Evolutionary conservation across 176 grass and related monocot genomes (phyloP).

Genomic region (Oryza coarctata): DNA sequence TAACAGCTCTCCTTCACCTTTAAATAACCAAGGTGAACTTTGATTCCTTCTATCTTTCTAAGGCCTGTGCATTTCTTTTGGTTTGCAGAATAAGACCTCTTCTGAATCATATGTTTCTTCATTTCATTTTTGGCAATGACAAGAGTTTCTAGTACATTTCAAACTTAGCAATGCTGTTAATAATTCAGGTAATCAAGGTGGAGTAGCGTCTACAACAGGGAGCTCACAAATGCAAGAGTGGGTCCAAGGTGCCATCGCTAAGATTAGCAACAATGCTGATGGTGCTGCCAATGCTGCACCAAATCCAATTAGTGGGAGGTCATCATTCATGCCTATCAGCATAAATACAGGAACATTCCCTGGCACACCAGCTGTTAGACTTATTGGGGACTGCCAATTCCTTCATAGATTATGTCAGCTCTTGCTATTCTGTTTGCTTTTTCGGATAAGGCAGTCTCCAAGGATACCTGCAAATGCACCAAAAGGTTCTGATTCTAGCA

Average conservation of each 20-base stretch:
- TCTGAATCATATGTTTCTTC: slow-evolving; percentile 28
- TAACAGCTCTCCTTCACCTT: slow-evolving; percentile 74
- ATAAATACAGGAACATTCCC: slow-evolving; percentile 99
- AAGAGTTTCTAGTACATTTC: neutral
- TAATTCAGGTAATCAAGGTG: slow-evolving; percentile 76
- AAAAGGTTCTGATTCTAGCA: slow-evolving; percentile 66
- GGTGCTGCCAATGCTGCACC: slow-evolving; percentile 66
- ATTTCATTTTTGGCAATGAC: slow-evolving; percentile 22
- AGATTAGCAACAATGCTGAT: slow-evolving; percentile 94
- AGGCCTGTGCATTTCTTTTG: slow-evolving; percentile 16
- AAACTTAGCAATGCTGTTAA: slow-evolving; percentile 27
- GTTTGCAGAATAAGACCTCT: slow-evolving; percentile 13
- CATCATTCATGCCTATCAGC: slow-evolving; percentile 93
- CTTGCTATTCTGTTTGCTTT: slow-evolving; percentile 93
- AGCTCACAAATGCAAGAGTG: slow-evolving; percentile 99
- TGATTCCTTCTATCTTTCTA: slow-evolving; percentile 3
- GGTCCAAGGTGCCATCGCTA: slow-evolving; percentile 99
- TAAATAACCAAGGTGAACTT: slow-evolving; percentile 76
- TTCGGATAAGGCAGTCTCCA: slow-evolving; percentile 80
- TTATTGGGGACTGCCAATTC: slow-evolving; percentile 98
- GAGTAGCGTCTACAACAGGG: slow-evolving; percentile 63
- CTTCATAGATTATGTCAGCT: slow-evolving; percentile 93
- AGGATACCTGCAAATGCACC: slow-evolving; percentile 56
- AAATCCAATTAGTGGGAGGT: slow-evolving; percentile 74
- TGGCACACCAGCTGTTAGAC: slow-evolving; percentile 94